These are phyloP conservation scores for Solanum tarijense DNA, from an alignment of 257 asterid genomes.

Conservation along the genomic window DNA sequence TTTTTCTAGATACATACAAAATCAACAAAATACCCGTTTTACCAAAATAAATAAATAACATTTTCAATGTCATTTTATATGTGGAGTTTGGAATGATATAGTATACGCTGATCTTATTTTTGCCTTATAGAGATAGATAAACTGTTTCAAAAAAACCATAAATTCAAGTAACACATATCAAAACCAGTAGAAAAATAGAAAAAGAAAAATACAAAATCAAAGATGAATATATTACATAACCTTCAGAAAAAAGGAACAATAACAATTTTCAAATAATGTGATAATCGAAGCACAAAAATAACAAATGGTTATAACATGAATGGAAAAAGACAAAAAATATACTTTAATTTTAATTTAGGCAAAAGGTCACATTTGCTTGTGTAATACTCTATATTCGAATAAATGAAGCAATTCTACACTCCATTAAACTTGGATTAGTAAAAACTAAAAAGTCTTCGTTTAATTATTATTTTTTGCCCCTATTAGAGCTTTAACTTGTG, in stretches of 20 bases:
- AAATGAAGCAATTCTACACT: not conserved
- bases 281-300: not conserved
- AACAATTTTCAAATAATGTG: not conserved
- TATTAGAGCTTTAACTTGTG: not conserved
- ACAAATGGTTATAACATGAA: not conserved
- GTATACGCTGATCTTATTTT: not conserved
- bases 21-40: not conserved
- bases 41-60: not conserved
- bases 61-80: not conserved
- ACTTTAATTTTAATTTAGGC: not conserved
- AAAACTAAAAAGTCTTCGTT: not conserved
- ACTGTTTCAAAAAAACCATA: not conserved
- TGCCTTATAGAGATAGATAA: not conserved
- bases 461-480: not conserved
- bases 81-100: not conserved
- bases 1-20: not conserved
- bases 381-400: not conserved
- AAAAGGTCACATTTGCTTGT: not conserved
- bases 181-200: accelerated
- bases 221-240: not conserved
- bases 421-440: not conserved
- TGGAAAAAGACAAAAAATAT: not conserved
- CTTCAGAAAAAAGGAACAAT: not conserved
- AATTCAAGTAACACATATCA: not conserved
- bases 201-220: not conserved